Base-by-base conservation (phyloP, 2,329 filamentous ascomycete species). In the Didymella exigua region DNA sequence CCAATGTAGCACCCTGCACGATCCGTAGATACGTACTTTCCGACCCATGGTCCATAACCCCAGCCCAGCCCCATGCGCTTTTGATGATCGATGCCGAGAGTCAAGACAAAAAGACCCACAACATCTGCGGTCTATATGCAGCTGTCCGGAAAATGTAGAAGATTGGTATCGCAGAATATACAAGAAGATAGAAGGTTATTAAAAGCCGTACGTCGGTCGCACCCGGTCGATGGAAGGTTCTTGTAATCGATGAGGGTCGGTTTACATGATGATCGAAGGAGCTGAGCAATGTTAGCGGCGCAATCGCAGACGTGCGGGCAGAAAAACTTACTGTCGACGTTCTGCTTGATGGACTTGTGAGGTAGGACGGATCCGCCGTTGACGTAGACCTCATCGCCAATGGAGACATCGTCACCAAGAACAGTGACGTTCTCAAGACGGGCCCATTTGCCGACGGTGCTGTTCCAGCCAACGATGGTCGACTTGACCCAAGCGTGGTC, bases 401-500 rank as follows among this genome's bases (percentile, higher is more conserved):
- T 96, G 56, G 91, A 96, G 49, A 99, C 93, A 75, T 99, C 93
- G 79, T 99, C 95, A 65, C 93, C 95, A 18, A 99, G 85, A 49
- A 99, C 93, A n/a, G 91, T 93, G 36, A 98, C 93, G 73, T 99
- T 99, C 84, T 99, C 95, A 62, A 98, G 82, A 65, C 93, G 89
- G 55, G 93, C 93, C 93, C 93, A 99, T 74, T 89, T 90, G 73
- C 93, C 93, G 53, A 99, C 91, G 30, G 87, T 89, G 81, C 91
- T 96, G 84, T 97, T 96, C 93, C 93, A 99, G 72, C 93, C 93
- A 48, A 98, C 92, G 76, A 99, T 98, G 69, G 93, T 95, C 75
- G 90, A 96, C 87, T 98, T 98, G 77, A 99, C 86, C 93, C 93
- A 98, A 42, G 95, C 95, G 76, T 99, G 93, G 75, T 99, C 95